These are phyloP conservation scores for Apiospora kogelbergensis DNA, from an alignment of 2,329 filamentous ascomycete genomes.

Conservation along the genomic window DNA sequence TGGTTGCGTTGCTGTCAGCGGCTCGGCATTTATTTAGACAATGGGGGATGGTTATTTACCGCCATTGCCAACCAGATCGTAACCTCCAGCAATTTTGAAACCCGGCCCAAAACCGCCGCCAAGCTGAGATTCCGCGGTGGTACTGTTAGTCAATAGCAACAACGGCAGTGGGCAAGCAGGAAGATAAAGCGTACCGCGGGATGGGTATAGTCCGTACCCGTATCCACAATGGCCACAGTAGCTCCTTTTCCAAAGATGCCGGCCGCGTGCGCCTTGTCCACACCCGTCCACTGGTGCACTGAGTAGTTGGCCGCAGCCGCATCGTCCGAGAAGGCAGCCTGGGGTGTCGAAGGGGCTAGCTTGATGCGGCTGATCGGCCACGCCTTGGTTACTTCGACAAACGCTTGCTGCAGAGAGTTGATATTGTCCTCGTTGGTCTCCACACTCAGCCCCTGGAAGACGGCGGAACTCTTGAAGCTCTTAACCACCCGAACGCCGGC, in stretches of 20 bases:
- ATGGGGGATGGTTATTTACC: constrained; percentile 9
- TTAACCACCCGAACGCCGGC: constrained; percentile 17
- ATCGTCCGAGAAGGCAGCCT: constrained; percentile 8
- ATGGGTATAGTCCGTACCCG: constrained; percentile 7
- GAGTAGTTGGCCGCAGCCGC: constrained; percentile 15
- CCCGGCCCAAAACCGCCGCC: constrained; percentile 8
- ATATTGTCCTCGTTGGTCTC: constrained; percentile 24
- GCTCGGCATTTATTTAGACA: neutral
- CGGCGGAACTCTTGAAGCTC: constrained; percentile 22
- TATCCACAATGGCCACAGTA: constrained; percentile 9
- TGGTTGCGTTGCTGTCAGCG: neutral
- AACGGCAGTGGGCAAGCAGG: neutral
- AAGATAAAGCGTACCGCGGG: neutral
- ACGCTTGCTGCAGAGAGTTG: constrained; percentile 31
- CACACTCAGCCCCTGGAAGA: constrained; percentile 27
- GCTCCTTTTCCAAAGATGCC: constrained; percentile 8
- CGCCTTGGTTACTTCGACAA: constrained; percentile 24
- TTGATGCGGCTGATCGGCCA: constrained; percentile 19
- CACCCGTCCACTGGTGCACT: constrained; percentile 2
- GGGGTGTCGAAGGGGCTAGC: constrained; percentile 12
- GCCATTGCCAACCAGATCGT: constrained; percentile 8
- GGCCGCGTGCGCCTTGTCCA: constrained; percentile 8
- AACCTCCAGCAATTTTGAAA: constrained; percentile 5
- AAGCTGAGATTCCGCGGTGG: neutral
- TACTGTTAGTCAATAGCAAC: neutral